Conservation (phyloP, 208 protist genomes). For the Acanthamoeba culbertsoni region DNA sequence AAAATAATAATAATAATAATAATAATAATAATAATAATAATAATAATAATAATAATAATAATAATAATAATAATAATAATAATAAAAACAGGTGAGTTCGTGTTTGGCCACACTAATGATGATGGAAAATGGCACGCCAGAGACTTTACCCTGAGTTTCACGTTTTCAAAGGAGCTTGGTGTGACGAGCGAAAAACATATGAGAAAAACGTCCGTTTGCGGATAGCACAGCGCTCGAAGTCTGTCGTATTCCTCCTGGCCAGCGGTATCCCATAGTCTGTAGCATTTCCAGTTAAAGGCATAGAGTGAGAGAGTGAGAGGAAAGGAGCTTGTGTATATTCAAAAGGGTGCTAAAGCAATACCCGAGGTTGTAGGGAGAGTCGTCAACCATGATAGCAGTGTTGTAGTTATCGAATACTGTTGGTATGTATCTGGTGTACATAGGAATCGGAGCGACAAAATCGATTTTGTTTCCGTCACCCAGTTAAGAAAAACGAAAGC, state of each 20-base stretch:
- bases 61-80: too few species aligned
- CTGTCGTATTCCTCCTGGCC: slow-evolving; percentile 73
- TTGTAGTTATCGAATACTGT: slow-evolving; percentile 68
- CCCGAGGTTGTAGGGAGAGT: slow-evolving; percentile 46
- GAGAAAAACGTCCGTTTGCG: slow-evolving; percentile 83
- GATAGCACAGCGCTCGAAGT: slow-evolving; percentile 89
- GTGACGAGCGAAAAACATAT: slow-evolving; percentile 86
- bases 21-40: too few species aligned
- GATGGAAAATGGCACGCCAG: background rate
- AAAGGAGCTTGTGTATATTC: background rate
- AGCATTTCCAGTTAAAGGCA: background rate
- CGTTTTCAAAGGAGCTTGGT: slow-evolving; percentile 80
- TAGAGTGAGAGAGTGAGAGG: background rate
- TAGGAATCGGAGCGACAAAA: background rate
- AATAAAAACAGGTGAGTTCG: too few species aligned
- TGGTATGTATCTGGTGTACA: slow-evolving; percentile 19
- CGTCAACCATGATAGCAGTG: slow-evolving; percentile 53
- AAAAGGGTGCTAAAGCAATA: background rate
- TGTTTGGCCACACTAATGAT: background rate
- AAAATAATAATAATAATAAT: too few species aligned
- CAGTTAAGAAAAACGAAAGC: background rate
- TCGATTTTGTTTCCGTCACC: too few species aligned
- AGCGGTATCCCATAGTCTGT: slow-evolving; percentile 33
- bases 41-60: too few species aligned
- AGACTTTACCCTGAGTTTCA: slow-evolving; percentile 23